phyloP scores from a whole-genome alignment of 441 rosid species.

The Melastoma candidum region DNA sequence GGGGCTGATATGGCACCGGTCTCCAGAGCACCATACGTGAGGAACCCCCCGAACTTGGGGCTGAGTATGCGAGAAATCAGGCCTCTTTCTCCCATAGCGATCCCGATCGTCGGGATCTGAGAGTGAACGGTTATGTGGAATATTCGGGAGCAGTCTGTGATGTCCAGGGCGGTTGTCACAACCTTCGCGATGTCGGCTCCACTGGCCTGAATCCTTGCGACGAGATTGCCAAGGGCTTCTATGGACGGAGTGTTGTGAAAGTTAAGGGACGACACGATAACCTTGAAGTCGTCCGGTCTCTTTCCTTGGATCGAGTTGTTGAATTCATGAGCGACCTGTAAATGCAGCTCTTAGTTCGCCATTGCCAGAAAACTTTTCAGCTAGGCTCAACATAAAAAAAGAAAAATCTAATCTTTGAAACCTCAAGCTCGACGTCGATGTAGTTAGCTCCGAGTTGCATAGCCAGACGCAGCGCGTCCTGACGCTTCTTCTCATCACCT shows the following conservation, averaged over 20 bases:
- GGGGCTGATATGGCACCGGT: conserved; percentile 27
- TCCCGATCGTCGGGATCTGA: conserved; percentile 25
- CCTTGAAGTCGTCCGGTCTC: conserved; percentile 18
- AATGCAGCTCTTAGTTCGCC: neutral
- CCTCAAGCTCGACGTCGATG: conserved; percentile 18
- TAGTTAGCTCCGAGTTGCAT: conserved; percentile 18
- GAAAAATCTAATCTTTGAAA: neutral
- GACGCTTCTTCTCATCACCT: conserved; percentile 19
- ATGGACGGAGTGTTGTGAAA: conserved; percentile 20
- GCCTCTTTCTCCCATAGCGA: conserved; percentile 30
- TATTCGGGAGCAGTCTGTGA: conserved; percentile 21
- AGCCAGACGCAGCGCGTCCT: conserved; percentile 17
- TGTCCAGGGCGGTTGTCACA: conserved; percentile 19
- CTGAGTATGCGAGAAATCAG: conserved; percentile 24
- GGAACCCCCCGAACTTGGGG: conserved; percentile 27
- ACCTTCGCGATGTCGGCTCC: conserved; percentile 21
- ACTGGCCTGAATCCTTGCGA: conserved; percentile 17
- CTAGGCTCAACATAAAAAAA: neutral
- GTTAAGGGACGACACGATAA: conserved; percentile 19
- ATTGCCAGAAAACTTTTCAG: neutral
- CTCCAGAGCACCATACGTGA: conserved; percentile 29
- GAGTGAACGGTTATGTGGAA: conserved; percentile 21
- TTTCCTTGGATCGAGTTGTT: conserved; percentile 16
- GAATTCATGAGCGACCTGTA: conserved; percentile 22
- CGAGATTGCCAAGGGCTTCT: conserved; percentile 19